Percentiles rank a stretch among this genome's conserved stretches.
Conservation (phyloP, 208 protist species). For the Wallacemonas collosoma region DNA sequence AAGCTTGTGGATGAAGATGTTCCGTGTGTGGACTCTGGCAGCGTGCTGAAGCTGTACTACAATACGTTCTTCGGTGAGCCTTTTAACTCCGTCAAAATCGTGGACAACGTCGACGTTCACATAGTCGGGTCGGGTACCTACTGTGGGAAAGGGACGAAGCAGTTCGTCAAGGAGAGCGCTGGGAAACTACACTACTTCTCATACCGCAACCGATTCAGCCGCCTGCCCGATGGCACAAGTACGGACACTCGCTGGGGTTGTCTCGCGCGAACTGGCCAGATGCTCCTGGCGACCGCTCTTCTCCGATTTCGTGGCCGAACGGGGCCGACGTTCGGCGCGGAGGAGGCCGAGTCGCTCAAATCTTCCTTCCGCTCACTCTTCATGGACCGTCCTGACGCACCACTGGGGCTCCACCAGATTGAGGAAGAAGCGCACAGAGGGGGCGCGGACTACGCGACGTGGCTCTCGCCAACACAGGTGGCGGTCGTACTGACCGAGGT, state of each 20-base stretch:
- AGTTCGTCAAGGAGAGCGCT: constrained; percentile 30
- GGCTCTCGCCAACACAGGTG: constrained; percentile 59
- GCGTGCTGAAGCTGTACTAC: constrained; percentile 38
- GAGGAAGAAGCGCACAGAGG: constrained; percentile 47
- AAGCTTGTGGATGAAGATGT: constrained; percentile 15
- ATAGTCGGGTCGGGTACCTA: constrained; percentile 44
- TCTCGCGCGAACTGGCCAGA: constrained; percentile 89
- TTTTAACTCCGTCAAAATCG: constrained; percentile 13
- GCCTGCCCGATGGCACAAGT: constrained; percentile 58
- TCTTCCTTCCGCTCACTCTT: constrained; percentile 29
- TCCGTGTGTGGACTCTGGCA: constrained; percentile 41
- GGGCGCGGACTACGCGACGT: constrained; percentile 50
- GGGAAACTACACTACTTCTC: constrained; percentile 74
- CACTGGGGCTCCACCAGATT: constrained; percentile 68
- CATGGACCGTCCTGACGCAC: constrained; percentile 63
- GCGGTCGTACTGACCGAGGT: constrained; percentile 38
- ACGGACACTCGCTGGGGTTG: constrained; percentile 91
- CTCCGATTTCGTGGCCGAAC: constrained; percentile 31
- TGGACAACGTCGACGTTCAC: constrained; percentile 22
- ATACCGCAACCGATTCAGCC: constrained; percentile 75
- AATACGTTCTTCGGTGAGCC: constrained; percentile 25
- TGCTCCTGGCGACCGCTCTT: constrained; percentile 72
- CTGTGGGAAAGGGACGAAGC: constrained; percentile 32
- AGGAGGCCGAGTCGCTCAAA: constrained; percentile 14
- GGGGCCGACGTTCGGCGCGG: not conserved